Base-by-base conservation (phyloP, 2,329 filamentous ascomycete species). In the Aspergillus intermedius region DNA sequence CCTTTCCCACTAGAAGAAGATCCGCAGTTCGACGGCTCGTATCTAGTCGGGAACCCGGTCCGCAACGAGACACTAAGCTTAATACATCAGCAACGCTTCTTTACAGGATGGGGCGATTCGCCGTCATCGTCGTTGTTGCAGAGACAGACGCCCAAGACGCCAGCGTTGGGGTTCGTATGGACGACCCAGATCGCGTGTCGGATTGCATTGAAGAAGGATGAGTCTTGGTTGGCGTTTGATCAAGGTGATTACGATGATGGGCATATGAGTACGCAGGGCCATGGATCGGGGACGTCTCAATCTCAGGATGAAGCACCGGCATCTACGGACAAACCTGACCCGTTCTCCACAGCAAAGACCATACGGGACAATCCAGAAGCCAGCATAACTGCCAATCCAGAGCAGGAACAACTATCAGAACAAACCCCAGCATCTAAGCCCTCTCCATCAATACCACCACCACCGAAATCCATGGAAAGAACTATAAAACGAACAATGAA, bases 61-160 rank as follows among this genome's bases (percentile, higher is more conserved):
- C 64, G 65, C 15, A 65, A 63, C 39, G 76, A 81, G 10, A 81
- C 84, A 0, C 75, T 96, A 34, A 79, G 81, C 28, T 79, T 96
- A 7, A 85, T 94, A 59, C 87, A 96, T 68, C 91, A 97, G 69
- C 89, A 96, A 66, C 81, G 87, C 40, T 96, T 91, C 81, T 95
- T 96, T 70, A 94, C 91, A 3, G 91, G 93, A 54, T 96, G 93
- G 91, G 90, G 91, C 19, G 88, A 95, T 65, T 77, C 83, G 48
- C 72, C 77, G 8, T 54, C 35, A 5, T 47, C 43, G n/a, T 42
- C 46, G 4, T 30, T 19, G 23, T 42, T 47, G 25, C 51, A 54
- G 23, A 49, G 44, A 23, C 49, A 46, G 70, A 86, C 63, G 2
- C 55, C 57, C 48, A 97, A 96, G 70, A 95, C 88, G 0, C 91